Evolutionary conservation across 192 early-diverging fungal genomes (phyloP).

Genomic region (Coemansia interrupta): DNA sequence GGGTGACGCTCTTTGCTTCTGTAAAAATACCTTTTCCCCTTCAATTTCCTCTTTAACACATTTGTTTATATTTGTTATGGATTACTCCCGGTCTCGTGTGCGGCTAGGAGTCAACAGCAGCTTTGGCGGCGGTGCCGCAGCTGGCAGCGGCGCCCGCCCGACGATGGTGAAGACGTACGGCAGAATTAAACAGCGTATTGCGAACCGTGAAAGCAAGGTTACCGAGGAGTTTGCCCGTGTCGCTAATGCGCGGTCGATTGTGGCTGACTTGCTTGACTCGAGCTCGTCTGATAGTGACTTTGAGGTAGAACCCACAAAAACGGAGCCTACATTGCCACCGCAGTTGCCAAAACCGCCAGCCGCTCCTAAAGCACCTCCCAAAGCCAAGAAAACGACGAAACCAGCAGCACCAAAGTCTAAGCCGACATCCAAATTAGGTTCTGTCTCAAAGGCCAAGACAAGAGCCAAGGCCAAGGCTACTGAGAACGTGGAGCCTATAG

Average conservation of each 20-base stretch:
- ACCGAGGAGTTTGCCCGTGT: slow-evolving; percentile 41
- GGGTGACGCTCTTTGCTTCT: no score
- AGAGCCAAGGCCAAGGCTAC: background rate
- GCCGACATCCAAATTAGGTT: background rate
- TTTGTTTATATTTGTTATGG: slow-evolving; percentile 22
- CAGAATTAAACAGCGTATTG: slow-evolving; percentile 37
- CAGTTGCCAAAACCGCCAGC: background rate
- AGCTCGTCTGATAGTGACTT: slow-evolving; percentile 45
- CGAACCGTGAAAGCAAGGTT: slow-evolving; percentile 25
- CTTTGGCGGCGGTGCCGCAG: background rate
- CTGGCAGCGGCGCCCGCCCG: slow-evolving; percentile 11
- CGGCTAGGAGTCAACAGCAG: slow-evolving; percentile 22
- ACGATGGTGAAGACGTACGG: slow-evolving; percentile 51
- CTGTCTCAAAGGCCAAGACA: background rate
- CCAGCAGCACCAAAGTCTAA: background rate
- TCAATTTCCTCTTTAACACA: background rate
- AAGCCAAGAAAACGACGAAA: background rate
- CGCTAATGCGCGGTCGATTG: slow-evolving; percentile 21
- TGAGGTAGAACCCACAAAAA: slow-evolving; percentile 3
- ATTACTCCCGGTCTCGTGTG: slow-evolving; percentile 30
- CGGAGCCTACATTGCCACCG: background rate
- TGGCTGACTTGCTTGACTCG: slow-evolving; percentile 33
- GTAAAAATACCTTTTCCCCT: no score
- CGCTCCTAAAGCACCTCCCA: background rate
- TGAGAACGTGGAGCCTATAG: background rate